Evolutionary conservation across 2,329 filamentous ascomycete species (phyloP), one percentile per base, ranked within the genome.

Genomic region (Sarocladiaceae sp.): DNA sequence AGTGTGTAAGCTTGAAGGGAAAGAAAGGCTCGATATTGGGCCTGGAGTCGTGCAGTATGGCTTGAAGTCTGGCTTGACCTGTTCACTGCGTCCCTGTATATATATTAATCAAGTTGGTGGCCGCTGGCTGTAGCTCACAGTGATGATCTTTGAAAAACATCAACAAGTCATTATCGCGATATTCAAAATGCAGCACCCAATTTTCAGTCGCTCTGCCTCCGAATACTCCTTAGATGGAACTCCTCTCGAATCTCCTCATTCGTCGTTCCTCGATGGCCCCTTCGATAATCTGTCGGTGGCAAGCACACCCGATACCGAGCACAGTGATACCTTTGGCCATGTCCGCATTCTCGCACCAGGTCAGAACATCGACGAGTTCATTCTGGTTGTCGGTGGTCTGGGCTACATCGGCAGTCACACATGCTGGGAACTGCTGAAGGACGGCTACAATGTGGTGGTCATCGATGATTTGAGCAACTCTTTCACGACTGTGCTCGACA

Each of bases 391-490:
- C 5, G 34, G 34, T 16, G 34, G 34, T 16, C 34, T 39, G 4
- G 34, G 34, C 19, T 39, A 39, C 21, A 26, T 39, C 34, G 34
- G 34, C 34, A 39, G 34, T 21, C 34, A 39, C 20, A 39, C 34
- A 23, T 23, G 6, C 4, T 39, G 34, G 34, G 34, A 39, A 16
- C 34, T 39, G 19, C 34, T 39, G 20, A 39, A 26, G 34, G 34
- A 39, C n/a, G 34, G 34, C 34, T 26, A 39, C 34, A 39, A 39
- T 15, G 34, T 39, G 4, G 21, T 39, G 4, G n/a, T 39, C 19
- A 39, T 39, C n/a, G 34, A 39, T n/a, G n/a, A 39, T 21, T n/a
- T 39, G 10, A 39, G 34, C 34, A 39, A 39, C 21, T 39, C 34
- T 4, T 26, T 24, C 21, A 39, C 21, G 4, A 26, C 19, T 4